Conservation (phyloP, 148 eudicot genomes). For the Vaccinium corymbosum region DNA sequence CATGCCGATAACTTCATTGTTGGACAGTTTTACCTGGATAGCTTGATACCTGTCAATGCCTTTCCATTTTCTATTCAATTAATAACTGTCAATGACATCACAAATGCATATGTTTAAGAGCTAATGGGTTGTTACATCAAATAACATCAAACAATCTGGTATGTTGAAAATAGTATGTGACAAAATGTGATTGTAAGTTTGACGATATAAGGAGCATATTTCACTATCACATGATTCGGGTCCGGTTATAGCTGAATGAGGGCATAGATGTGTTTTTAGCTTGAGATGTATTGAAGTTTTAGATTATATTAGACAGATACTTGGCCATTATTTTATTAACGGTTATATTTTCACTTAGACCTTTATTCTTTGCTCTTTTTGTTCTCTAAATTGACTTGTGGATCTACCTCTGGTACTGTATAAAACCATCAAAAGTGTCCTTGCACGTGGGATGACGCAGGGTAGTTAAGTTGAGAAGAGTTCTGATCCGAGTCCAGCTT, state of each 20-base stretch:
- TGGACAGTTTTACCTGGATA: not conserved
- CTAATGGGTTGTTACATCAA: not conserved
- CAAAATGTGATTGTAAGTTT: too few relatives aligned
- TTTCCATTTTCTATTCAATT: not conserved
- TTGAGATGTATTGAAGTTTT: not conserved
- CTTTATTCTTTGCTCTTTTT: not conserved
- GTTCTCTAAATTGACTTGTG: slow-evolving; percentile 1
- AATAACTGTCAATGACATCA: not conserved
- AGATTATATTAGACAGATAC: too few relatives aligned
- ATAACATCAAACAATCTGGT: too few relatives aligned
- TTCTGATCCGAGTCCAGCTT: slow-evolving; percentile 86
- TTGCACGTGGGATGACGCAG: slow-evolving; percentile 81
- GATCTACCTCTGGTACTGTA: slow-evolving; percentile 43
- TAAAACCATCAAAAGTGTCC: slow-evolving; percentile 85
- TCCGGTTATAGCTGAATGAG: not conserved
- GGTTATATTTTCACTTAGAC: not conserved
- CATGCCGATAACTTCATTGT: not conserved
- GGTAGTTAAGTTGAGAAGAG: slow-evolving; percentile 95
- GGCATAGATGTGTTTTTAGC: not conserved
- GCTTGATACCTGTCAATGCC: not conserved
- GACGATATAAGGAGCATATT: not conserved
- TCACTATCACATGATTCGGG: not conserved
- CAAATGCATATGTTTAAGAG: not conserved
- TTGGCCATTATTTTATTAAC: not conserved
- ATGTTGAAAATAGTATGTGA: too few relatives aligned